These are phyloP conservation scores for Puccinia horiana DNA, from an alignment of 1,284 basidiomycete genomes.

Conservation along the genomic window DNA sequence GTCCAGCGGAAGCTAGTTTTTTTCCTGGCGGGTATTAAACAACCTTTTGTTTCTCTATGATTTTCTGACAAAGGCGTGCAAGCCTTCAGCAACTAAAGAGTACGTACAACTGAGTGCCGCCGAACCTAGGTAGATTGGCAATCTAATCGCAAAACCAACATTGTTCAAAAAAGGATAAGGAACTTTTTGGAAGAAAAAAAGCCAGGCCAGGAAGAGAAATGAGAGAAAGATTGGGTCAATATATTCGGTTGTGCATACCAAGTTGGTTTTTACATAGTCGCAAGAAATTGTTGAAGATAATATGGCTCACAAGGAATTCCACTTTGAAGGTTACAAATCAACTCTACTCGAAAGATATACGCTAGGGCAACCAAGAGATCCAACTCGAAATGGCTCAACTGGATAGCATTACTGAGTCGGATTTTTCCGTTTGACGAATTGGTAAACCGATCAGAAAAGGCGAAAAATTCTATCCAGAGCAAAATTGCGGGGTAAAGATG, in stretches of 20 bases:
- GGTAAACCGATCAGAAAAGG: not conserved
- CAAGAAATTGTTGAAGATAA: not conserved
- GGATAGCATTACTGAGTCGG: not conserved
- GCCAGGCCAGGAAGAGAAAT: not conserved
- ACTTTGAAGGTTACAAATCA: not conserved
- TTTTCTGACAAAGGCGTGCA: not conserved
- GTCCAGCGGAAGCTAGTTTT: too few species aligned
- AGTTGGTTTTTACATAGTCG: not conserved
- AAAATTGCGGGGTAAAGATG: constrained; percentile 14
- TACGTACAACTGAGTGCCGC: not conserved
- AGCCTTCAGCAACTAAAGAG: not conserved
- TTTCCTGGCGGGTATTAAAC: too few species aligned
- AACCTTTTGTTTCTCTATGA: too few species aligned
- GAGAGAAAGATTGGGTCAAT: too few species aligned
- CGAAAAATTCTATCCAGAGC: constrained; percentile 16
- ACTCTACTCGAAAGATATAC: not conserved
- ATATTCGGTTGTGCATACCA: too few species aligned
- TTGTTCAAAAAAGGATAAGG: constrained; percentile 20
- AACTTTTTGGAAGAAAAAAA: not conserved
- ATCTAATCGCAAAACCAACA: not conserved
- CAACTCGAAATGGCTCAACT: not conserved
- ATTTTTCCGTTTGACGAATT: not conserved
- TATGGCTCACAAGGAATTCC: not conserved
- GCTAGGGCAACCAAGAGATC: not conserved
- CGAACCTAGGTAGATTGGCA: not conserved